Base-by-base conservation (phyloP, 1,284 basidiomycete species). In the Agaricales sp. region DNA sequence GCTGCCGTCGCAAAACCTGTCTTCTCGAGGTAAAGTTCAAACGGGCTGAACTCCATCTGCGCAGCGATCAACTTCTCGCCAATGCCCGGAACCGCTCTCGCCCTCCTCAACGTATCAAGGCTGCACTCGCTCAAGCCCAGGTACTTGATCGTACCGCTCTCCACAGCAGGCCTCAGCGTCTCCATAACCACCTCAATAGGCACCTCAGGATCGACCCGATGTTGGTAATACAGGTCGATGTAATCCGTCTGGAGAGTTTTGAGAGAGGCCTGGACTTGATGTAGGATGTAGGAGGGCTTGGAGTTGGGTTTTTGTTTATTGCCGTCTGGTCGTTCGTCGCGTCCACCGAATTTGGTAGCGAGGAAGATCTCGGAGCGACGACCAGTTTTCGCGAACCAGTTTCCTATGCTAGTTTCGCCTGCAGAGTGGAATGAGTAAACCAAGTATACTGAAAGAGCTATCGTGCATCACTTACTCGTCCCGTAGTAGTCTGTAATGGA, bases 41-140 rank as follows among this genome's bases (percentile, higher is more conserved):
- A 77, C 0, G 74, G 71, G n/a, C 69, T 73, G 55, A 68, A 70
- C 53, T 77, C 75, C 23, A 73, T 60, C 53, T 78, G 71, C 4
- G 68, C 72, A 6, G 69, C 58, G 51, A 78, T 67, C 6, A 68
- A 67, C 47, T 67, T 63, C 11, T 54, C 50, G 2, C 55, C 50
- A 12, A 62, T 24, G 8, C 57, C 60, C 2, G 59, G 53, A 6
- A 70, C 62, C 3, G 65, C 65, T 49, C 69, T 64, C 3, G 77
- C 77, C 45, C 73, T 70, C 4, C 73, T 67, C 3, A 80, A 61
- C 0, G 74, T 76, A 1, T 60, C 63, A 2, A 65, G 68, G 2
- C 65, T 69, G 51, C 64, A 67, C 55, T 78, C 76, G 46, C 68
- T 74, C 16, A 75, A 57, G 3, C 74, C 74, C 25, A 76, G 60